Base-by-base conservation (phyloP, 495 filamentous ascomycete genomes). In the Penicillium arizonense region DNA sequence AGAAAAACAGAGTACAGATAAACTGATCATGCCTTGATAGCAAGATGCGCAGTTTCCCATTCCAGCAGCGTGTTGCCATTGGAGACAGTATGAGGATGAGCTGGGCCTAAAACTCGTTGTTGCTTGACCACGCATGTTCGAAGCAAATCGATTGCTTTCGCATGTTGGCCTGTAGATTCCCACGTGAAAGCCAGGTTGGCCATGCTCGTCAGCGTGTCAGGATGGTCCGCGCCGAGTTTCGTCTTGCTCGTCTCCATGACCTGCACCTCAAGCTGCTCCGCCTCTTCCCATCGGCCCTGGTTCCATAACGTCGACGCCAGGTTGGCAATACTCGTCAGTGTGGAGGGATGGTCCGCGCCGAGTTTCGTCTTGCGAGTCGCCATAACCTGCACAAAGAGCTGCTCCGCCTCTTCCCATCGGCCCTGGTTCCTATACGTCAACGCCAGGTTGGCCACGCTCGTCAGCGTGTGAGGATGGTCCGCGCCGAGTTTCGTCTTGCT, bases 381-480 rank as follows among this genome's bases (percentile, higher is more conserved):
- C 37, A 40, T 40, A 2, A n/a, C n/a, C n/a, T n/a, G n/a, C n/a
- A n/a, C n/a, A n/a, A n/a, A n/a, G n/a, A n/a, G n/a, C n/a, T n/a
- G 16, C 56, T 63, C 68, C 2, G 67, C 56, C 44, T 67, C 58
- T 8, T n/a, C n/a, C n/a, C n/a, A n/a, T n/a, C n/a, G n/a, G n/a
- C n/a, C n/a, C n/a, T n/a, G n/a, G n/a, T n/a, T n/a, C n/a, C n/a
- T n/a, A n/a, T n/a, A n/a, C n/a, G n/a, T n/a, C n/a, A n/a, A n/a
- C n/a, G 37, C 37, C 8, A 40, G 37, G 37, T 40, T 40, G 14
- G 37, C 14, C 37, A 40, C 20, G 37, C 37, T 40, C 16, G 14
- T 40, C 16, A 40, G 37, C 16, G 37, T 40, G 13, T 20, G 7
- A 5, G 37, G 37, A 21, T n/a, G n/a, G n/a, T n/a, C n/a, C n/a